phyloP scores from a whole-genome alignment of 768 basidiomycete species.

The Phaffia tasmanica region DNA sequence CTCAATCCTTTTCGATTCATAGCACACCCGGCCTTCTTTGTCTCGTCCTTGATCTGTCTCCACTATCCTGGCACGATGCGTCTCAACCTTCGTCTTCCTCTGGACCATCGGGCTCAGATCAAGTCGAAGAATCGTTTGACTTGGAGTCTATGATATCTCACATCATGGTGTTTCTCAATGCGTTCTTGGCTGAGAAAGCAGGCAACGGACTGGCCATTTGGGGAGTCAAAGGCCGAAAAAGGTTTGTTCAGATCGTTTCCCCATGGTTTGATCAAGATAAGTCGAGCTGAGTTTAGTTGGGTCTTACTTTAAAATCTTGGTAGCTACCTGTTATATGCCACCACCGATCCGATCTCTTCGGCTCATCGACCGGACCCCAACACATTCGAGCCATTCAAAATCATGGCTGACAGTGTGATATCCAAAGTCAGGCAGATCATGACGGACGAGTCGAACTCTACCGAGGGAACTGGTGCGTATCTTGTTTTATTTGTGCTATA shows the following conservation, averaged over 20 bases:
- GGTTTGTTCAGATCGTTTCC: background rate
- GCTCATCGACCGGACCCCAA: constrained; percentile 22
- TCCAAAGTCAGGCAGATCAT: constrained; percentile 16
- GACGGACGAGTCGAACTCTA: constrained; percentile 5
- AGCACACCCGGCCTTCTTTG: constrained; percentile 23
- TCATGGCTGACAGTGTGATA: constrained; percentile 18
- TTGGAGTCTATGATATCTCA: constrained; percentile 69
- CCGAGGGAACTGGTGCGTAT: background rate
- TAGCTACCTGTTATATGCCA: constrained; percentile 15
- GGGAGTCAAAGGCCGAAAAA: constrained; percentile 46
- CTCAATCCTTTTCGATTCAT: background rate
- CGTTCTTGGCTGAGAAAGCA: constrained; percentile 78
- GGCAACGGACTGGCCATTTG: constrained; percentile 90
- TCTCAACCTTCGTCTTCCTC: background rate
- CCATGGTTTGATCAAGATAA: background rate
- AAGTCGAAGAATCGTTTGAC: constrained; percentile 45
- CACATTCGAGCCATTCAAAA: constrained; percentile 24
- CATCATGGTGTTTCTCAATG: constrained; percentile 79
- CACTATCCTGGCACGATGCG: constrained; percentile 24
- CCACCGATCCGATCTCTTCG: constrained; percentile 1
- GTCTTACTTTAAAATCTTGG: background rate
- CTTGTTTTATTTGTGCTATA: no score
- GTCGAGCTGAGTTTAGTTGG: background rate
- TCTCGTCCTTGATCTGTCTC: constrained; percentile 25
- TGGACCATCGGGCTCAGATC: background rate